These are phyloP conservation scores for Melaleuca alternifolia DNA, from an alignment of 345 rosid genomes.

Conservation along the genomic window DNA sequence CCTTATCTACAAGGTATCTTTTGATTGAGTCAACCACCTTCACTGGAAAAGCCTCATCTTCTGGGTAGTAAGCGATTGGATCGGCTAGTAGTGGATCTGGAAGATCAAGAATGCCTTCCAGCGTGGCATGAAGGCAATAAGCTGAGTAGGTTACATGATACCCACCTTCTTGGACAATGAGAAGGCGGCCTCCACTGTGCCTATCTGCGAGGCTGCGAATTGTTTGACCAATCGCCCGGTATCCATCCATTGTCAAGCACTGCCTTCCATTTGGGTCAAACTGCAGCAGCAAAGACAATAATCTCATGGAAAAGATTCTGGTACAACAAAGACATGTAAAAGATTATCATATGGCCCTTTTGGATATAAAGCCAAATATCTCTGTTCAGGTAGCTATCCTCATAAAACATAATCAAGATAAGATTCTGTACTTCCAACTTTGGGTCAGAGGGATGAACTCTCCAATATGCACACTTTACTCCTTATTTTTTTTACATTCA, in stretches of 20 bases:
- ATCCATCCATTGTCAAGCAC: constrained; percentile 78
- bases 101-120: constrained; percentile 74
- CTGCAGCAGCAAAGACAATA: constrained; percentile 20
- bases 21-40: constrained; percentile 44
- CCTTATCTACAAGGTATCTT: constrained; percentile 23
- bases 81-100: constrained; percentile 39
- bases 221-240: constrained; percentile 50
- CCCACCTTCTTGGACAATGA: constrained; percentile 90
- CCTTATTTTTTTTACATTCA: background rate
- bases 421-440: background rate
- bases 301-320: background rate
- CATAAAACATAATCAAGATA: background rate
- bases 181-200: constrained; percentile 49
- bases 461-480: background rate
- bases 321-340: background rate
- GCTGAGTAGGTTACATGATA: constrained; percentile 86
- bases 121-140: constrained; percentile 77
- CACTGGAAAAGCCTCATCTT: constrained; percentile 52
- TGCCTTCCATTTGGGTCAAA: constrained; percentile 93
- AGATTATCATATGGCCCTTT: background rate
- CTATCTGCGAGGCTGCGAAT: constrained; percentile 33
- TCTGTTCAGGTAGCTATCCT: background rate
- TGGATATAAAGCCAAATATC: background rate
- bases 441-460: background rate
- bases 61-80: constrained; percentile 63